Base-by-base conservation (phyloP, 2,329 filamentous ascomycete genomes). In the Neofusicoccum ribis region DNA sequence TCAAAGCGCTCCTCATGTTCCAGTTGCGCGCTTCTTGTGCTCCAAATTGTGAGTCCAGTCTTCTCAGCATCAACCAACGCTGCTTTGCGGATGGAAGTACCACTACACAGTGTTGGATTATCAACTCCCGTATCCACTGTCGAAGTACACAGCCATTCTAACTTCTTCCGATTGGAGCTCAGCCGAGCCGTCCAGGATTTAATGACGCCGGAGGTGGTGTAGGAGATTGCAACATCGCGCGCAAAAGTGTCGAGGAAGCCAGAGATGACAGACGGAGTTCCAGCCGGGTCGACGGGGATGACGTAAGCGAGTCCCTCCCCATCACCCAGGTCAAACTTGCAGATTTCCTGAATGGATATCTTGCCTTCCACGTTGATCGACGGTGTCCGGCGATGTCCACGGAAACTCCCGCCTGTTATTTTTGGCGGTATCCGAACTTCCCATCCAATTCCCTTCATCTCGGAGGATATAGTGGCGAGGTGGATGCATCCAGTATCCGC, bases 21-120 rank as follows among this genome's bases (percentile, higher is more conserved):
- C 5, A 97, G 83, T 68, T 92, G 89, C 1, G 89, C 89, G 64
- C 90, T 91, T 68, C 89, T 87, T 11, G 92, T 91, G 72, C 97
- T 93, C 94, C 93, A 97, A 58, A 97, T 96, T 0, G 91, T 96
- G 58, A 97, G 80, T 46, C 88, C 87, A 0, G 89, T 92, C 68
- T 89, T 87, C 14, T 85, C 82, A 3, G 86, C 83, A 73, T 96
- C 90, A 39, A 96, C 91, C 20, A 97, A 79, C 3, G 93, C 93
- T 27, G 91, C 91, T 76, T 96, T 97, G 68, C 93, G 90, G 72
- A 93, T 89, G 8, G 90, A 93, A 70, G 91, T 96, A 14, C 91
- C 93, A 72, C 92, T 96, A 11, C 91, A 91, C 34, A 97, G 83
- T 0, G 91, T 88, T 27, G 91, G 91, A 34, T 90, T 85, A 0